These are phyloP conservation scores for Heracleum sosnowskyi DNA, from an alignment of 129 eudicot genomes.

Conservation along the genomic window DNA sequence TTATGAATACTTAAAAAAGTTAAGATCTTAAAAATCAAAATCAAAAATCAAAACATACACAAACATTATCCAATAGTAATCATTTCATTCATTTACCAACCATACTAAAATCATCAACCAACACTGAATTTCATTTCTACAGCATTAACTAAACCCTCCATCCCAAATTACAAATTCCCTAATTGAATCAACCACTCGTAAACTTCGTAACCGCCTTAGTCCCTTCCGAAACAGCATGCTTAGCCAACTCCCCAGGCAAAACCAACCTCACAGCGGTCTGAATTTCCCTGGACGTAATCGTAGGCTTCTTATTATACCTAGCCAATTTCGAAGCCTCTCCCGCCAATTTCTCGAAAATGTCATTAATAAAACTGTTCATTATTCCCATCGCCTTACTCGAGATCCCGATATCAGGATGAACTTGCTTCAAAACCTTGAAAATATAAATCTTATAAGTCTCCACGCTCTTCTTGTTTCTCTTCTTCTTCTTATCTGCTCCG, in stretches of 20 bases:
- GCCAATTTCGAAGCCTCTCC: constrained; percentile 14
- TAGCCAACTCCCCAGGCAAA: constrained; percentile 20
- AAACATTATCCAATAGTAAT: too few relatives aligned
- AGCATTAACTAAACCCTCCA: too few relatives aligned
- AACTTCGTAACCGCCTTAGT: constrained; percentile 13
- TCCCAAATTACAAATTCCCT: background rate
- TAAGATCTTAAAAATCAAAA: too few relatives aligned
- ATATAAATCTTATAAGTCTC: constrained; percentile 14
- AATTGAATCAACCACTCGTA: background rate
- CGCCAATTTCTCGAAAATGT: constrained; percentile 18
- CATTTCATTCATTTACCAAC: too few relatives aligned
- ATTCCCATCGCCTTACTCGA: constrained; percentile 7
- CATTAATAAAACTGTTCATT: constrained; percentile 8
- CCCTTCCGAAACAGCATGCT: constrained; percentile 17
- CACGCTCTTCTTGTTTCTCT: constrained; percentile 20
- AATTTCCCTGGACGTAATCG: constrained; percentile 19
- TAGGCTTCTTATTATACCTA: constrained; percentile 23
- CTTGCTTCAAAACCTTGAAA: constrained; percentile 9
- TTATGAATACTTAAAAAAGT: too few relatives aligned
- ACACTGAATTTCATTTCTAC: too few relatives aligned
- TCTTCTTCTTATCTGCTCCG: constrained; percentile 22
- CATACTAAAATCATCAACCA: too few relatives aligned
- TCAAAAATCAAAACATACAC: too few relatives aligned
- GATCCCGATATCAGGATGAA: background rate
- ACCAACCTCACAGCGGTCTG: constrained; percentile 25